Conservation (phyloP, 257 asterid genomes). For the Salvia rosmarinus region DNA sequence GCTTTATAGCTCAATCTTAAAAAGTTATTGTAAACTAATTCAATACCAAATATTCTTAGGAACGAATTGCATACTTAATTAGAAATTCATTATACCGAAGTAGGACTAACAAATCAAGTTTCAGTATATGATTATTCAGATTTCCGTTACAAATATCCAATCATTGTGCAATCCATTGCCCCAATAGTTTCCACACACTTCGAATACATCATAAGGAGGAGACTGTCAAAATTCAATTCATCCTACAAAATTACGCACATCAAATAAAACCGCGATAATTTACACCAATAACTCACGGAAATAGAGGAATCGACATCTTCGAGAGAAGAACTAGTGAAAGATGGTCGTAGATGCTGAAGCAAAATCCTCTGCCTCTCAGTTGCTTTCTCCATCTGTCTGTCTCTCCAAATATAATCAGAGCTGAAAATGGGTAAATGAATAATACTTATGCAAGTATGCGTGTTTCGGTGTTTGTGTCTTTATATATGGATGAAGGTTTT, state of each 20-base stretch:
- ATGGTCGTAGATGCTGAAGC: constrained; percentile 25
- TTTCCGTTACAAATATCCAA: not conserved
- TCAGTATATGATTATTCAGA: not conserved
- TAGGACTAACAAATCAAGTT: not conserved
- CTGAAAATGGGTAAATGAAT: too few species aligned
- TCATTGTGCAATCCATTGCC: not conserved
- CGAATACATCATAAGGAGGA: too few species aligned
- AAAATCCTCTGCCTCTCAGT: constrained; percentile 38
- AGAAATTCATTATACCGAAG: not conserved
- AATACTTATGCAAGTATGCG: too few species aligned
- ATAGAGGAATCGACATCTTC: not conserved
- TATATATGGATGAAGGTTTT: too few species aligned
- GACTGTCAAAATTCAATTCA: not conserved
- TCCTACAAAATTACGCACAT: not conserved
- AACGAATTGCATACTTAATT: not conserved
- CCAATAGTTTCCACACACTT: too few species aligned
- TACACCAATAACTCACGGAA: not conserved
- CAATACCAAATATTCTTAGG: not conserved
- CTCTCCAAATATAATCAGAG: not conserved
- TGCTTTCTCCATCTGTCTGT: constrained; percentile 39
- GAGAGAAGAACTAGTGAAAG: not conserved
- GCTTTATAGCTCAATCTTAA: not conserved
- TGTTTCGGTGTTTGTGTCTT: too few species aligned
- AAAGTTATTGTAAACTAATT: not conserved
- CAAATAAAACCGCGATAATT: not conserved